These are phyloP conservation scores for Hansfordia pulvinata DNA, from an alignment of 2,329 filamentous ascomycete genomes.

Conservation along the genomic window DNA sequence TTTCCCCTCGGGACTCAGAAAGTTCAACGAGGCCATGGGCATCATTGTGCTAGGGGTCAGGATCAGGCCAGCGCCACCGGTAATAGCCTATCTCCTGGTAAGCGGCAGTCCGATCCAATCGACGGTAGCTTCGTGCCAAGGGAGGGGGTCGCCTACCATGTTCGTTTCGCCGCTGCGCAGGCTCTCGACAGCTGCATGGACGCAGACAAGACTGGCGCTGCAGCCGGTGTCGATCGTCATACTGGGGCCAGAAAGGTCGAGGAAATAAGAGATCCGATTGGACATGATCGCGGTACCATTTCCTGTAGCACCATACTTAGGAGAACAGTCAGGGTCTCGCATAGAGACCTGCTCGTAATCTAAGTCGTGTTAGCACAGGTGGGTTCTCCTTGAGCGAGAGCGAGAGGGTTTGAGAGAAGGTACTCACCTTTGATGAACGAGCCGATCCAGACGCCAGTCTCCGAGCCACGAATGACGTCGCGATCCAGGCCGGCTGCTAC, in stretches of 20 bases:
- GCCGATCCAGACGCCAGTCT: not conserved
- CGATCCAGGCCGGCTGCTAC: not conserved
- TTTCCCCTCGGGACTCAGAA: not conserved
- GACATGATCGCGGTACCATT: constrained; percentile 19
- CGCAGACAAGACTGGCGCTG: constrained; percentile 25
- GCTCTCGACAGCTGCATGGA: constrained; percentile 25
- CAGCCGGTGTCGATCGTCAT: constrained; percentile 32
- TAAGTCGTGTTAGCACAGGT: constrained; percentile 4
- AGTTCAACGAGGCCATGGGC: constrained; percentile 17
- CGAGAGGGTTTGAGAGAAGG: no score
- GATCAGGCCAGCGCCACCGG: constrained; percentile 37
- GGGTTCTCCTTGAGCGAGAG: no score
- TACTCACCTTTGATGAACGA: no score
- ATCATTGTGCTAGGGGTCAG: constrained; percentile 40
- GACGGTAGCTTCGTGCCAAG: not conserved
- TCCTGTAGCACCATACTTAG: constrained; percentile 18
- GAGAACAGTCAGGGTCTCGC: constrained; percentile 12
- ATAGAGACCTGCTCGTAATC: constrained; percentile 16
- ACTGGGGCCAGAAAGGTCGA: constrained; percentile 23
- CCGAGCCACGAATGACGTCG: no score
- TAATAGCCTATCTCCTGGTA: constrained; percentile 23
- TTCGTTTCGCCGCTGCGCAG: constrained; percentile 19
- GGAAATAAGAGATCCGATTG: constrained; percentile 26
- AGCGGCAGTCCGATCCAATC: no score
- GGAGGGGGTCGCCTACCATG: constrained; percentile 6